Evolutionary conservation across 2,329 filamentous ascomycete species (phyloP).

Genomic region (Clathrospora elynae): DNA sequence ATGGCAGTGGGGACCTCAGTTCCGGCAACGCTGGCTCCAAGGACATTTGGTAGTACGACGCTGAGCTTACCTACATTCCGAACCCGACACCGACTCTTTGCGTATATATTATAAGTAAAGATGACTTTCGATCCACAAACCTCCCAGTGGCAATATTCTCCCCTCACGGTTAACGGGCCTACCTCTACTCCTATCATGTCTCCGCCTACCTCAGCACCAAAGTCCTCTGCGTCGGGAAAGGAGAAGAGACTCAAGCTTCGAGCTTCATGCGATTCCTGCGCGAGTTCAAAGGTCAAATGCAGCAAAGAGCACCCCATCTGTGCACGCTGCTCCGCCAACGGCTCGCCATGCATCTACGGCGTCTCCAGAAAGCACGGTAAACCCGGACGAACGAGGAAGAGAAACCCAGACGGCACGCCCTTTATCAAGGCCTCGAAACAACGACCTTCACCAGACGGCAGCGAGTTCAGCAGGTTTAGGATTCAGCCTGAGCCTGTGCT

Average conservation of each 20-base stretch:
- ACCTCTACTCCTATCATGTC: conserved; percentile 17
- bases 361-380: conserved; percentile 46
- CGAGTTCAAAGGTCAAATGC: conserved; percentile 48
- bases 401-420: conserved; percentile 39
- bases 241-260: conserved; percentile 40
- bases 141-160: conserved; percentile 30
- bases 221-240: conserved; percentile 16
- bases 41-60: conserved; percentile 5
- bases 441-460: conserved; percentile 37
- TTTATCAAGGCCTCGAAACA: conserved; percentile 39
- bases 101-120: conserved; percentile 2
- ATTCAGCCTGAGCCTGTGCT: conserved; percentile 30
- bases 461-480: conserved; percentile 38
- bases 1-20: conserved; percentile 8
- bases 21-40: conserved; percentile 1
- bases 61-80: conserved; percentile 4
- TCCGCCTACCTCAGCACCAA: conserved; percentile 30
- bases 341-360: conserved; percentile 41
- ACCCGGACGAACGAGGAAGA: conserved; percentile 40
- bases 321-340: conserved; percentile 38
- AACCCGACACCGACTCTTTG: conserved; percentile 8
- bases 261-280: conserved; percentile 46
- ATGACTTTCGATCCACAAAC: conserved; percentile 34
- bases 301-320: conserved; percentile 45
- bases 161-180: conserved; percentile 17